A percentile compares a stretch with the other conserved stretches of the same genome.
phyloP scores from a whole-genome alignment of 495 filamentous ascomycete genomes.

The Aspergillus asperescens region DNA sequence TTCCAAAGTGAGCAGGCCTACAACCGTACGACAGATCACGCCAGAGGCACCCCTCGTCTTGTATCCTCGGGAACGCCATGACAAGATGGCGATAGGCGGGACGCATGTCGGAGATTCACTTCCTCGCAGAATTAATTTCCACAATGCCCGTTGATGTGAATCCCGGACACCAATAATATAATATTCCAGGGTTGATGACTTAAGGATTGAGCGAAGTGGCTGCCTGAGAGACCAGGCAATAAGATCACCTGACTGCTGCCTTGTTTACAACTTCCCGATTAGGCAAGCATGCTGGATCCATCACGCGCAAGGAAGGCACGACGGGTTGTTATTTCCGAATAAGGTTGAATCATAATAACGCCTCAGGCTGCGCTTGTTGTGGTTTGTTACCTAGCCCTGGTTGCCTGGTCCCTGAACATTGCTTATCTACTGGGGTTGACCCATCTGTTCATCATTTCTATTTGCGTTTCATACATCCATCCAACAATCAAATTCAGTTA shows the following conservation, averaged over 20 bases:
- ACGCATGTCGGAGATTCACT: neutral
- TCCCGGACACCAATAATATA: too few relatives aligned
- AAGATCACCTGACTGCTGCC: constrained; percentile 18
- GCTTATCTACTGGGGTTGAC: constrained; percentile 3
- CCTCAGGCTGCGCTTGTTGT: constrained; percentile 6
- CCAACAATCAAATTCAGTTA: constrained; percentile 3
- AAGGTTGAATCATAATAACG: constrained; percentile 9
- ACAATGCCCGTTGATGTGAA: neutral
- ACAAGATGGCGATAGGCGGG: neutral
- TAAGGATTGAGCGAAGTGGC: neutral
- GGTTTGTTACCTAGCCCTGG: neutral
- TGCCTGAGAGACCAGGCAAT: constrained; percentile 14
- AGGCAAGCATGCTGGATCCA: constrained; percentile 13
- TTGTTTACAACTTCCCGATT: constrained; percentile 30
- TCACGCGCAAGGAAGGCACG: constrained; percentile 20
- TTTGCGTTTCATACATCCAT: neutral
- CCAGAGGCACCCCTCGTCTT: neutral
- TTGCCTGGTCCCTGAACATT: constrained; percentile 1
- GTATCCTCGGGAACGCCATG: neutral
- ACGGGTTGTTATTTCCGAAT: constrained; percentile 10
- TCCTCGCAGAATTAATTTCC: neutral
- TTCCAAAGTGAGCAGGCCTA: neutral
- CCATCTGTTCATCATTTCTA: neutral
- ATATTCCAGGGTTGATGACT: too few relatives aligned
- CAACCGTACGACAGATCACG: neutral